A percentile compares a stretch with the other conserved stretches of the same genome.
Evolutionary conservation across 495 filamentous ascomycete species (phyloP).

Genomic region (Durotheca rogersii): DNA sequence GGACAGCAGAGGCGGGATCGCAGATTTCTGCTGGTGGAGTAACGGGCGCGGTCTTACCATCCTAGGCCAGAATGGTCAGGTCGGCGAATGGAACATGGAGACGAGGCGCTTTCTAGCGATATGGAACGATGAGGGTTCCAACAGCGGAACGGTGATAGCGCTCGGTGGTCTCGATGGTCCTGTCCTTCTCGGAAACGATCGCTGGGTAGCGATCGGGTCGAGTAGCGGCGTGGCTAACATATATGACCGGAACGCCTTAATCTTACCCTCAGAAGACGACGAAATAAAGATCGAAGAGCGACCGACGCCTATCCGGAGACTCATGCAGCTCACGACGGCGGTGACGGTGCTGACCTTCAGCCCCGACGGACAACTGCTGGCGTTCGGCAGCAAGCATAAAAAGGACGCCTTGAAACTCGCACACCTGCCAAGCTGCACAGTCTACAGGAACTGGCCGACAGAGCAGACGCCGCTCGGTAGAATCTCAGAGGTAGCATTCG

Average conservation of each 20-base stretch:
- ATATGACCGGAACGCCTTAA: slow-evolving; percentile 73
- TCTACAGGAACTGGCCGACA: slow-evolving; percentile 97
- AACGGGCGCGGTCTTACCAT: slow-evolving; percentile 75
- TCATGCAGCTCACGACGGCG: slow-evolving; percentile 86
- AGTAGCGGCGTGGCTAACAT: slow-evolving; percentile 86
- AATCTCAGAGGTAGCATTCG: slow-evolving; percentile 77
- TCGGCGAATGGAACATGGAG: slow-evolving; percentile 83
- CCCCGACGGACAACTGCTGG: slow-evolving; percentile 84
- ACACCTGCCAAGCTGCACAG: slow-evolving; percentile 87
- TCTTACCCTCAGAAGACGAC: slow-evolving; percentile 47
- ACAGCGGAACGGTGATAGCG: slow-evolving; percentile 78
- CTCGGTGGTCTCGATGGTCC: slow-evolving; percentile 66
- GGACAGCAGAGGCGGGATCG: slow-evolving; percentile 77
- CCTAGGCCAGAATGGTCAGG: slow-evolving; percentile 79
- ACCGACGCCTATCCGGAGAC: slow-evolving; percentile 66
- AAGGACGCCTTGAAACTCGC: slow-evolving; percentile 85
- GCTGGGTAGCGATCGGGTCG: slow-evolving; percentile 85
- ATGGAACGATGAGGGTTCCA: slow-evolving; percentile 89
- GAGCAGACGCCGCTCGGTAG: slow-evolving; percentile 83
- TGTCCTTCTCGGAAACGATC: slow-evolving; percentile 68
- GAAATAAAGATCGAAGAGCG: slow-evolving; percentile 57
- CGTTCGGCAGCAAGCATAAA: slow-evolving; percentile 80
- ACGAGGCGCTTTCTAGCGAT: slow-evolving; percentile 66
- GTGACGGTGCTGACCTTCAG: slow-evolving; percentile 76
- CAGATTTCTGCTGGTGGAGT: slow-evolving; percentile 89